These are phyloP conservation scores for Jackrogersella multiformis DNA, from an alignment of 495 filamentous ascomycete genomes.

Conservation along the genomic window DNA sequence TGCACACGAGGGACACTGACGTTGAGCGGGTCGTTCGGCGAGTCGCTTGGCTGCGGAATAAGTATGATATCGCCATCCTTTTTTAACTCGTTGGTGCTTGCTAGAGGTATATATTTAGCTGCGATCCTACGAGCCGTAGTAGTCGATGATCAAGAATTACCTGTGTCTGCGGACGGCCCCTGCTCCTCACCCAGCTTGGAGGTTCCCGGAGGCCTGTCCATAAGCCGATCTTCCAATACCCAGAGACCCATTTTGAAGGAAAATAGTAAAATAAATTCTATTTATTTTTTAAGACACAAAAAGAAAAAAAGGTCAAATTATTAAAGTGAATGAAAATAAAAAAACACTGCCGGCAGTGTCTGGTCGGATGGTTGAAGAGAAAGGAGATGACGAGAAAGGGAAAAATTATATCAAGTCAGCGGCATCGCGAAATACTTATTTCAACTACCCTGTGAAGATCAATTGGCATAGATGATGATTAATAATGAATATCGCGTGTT, in stretches of 20 bases:
- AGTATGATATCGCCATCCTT: conserved; percentile 56
- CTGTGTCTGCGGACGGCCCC: conserved; percentile 16
- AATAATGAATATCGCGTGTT: conserved; percentile 24
- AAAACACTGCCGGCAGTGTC: conserved; percentile 39
- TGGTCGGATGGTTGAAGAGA: conserved; percentile 19
- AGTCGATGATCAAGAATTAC: conserved; percentile 4
- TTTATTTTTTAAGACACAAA: conserved; percentile 26
- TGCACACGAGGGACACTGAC: conserved; percentile 9
- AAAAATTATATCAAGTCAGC: background rate
- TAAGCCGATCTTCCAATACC: conserved; percentile 34
- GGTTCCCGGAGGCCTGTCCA: conserved; percentile 40
- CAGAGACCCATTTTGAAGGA: conserved; percentile 37
- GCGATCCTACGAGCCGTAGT: background rate
- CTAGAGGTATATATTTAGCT: conserved; percentile 19
- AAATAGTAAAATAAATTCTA: conserved; percentile 4
- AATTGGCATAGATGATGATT: conserved; percentile 15
- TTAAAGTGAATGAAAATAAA: conserved; percentile 20
- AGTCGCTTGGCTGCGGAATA: conserved; percentile 58
- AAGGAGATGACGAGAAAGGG: conserved; percentile 14
- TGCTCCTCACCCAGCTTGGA: conserved; percentile 38
- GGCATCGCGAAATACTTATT: conserved; percentile 30
- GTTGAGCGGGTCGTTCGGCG: conserved; percentile 60
- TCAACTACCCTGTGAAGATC: conserved; percentile 15
- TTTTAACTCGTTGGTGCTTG: conserved; percentile 30
- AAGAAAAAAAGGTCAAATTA: conserved; percentile 14